Base-by-base conservation (phyloP, 345 rosid genomes). In the Citrus maxima region DNA sequence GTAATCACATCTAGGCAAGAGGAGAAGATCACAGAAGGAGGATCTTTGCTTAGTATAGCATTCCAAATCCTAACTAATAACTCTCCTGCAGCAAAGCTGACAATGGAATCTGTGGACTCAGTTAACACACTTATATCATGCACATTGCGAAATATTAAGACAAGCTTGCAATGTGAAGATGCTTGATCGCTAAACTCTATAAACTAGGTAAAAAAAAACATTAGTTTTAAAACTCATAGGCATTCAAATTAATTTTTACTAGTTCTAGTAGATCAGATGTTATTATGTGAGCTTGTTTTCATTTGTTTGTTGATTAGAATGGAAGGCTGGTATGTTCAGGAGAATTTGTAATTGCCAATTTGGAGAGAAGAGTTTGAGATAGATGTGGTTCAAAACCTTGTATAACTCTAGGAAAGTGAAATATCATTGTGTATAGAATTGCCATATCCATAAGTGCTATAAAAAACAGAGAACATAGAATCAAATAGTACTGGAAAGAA, bases 101-200 rank as follows among this genome's bases (percentile, higher is more conserved):
- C 90, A 12, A 62, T 74, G 87, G 98, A 96, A 79, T 91, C 98
- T 37, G 93, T 96, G 81, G 98, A 96, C 35, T 93, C 97, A 5
- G 88, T 90, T 75, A 93, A 80, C 86, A 85, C 89, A 69, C 89
- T 93, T 67, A 86, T 94, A 87, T 93, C 97, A 63, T 86, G 95
- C 84, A 92, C 95, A 16, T 78, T 96, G 76, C 86, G 77, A 63
- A 94, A 91, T 84, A 93, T 96, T 60, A 96, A 83, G 88, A 90
- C 90, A 46, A 84, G 95, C 85, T 84, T 96, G 79, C 92, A 91
- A 78, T 94, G 97, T 77, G 97, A 94, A 89, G 97, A 94, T 75
- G 81, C 87, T 78, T 91, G 86, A 89, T 72, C 80, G 28, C 49
- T 12, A 49, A 19, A 66, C 40, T 35, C 32, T 78, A 28, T 66